Conservation (phyloP, 192 early-diverging fungal species). For the Coemansia reversa region DNA sequence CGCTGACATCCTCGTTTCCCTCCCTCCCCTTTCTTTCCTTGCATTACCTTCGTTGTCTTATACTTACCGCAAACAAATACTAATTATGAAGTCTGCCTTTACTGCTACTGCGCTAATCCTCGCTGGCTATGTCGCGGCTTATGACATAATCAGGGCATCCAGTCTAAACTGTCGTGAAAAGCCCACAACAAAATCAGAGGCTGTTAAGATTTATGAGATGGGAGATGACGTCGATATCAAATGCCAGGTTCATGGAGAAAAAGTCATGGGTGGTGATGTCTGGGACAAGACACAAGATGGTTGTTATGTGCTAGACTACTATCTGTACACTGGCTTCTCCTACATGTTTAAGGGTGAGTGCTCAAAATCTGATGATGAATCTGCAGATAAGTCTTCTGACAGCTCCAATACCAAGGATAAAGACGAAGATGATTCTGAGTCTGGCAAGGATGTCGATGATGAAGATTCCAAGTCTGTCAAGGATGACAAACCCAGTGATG, state of each 20-base stretch:
- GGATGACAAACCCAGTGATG: no score
- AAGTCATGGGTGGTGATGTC: constrained; percentile 24
- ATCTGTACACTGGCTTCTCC: constrained; percentile 34
- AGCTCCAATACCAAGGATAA: neutral
- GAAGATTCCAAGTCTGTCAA: neutral
- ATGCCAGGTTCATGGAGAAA: constrained; percentile 40
- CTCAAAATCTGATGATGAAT: neutral
- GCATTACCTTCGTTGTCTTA: constrained; percentile 1
- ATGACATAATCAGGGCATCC: constrained; percentile 31
- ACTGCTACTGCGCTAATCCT: constrained; percentile 13
- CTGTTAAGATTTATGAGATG: constrained; percentile 37
- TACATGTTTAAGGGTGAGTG: constrained; percentile 25
- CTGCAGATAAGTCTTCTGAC: neutral
- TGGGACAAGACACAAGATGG: constrained; percentile 52
- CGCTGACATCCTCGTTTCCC: no score
- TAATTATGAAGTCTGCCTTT: constrained; percentile 15
- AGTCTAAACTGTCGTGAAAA: constrained; percentile 48
- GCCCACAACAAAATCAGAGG: constrained; percentile 24
- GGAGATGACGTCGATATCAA: constrained; percentile 43
- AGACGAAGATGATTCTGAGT: neutral
- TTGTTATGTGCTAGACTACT: constrained; percentile 54
- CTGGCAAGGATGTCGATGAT: no score
- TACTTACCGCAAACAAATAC: neutral
- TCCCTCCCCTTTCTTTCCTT: neutral
- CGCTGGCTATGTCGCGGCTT: constrained; percentile 22